Evolutionary conservation across 2,329 filamentous ascomycete species (phyloP).

Genomic region (Parascedosporium putredinis): DNA sequence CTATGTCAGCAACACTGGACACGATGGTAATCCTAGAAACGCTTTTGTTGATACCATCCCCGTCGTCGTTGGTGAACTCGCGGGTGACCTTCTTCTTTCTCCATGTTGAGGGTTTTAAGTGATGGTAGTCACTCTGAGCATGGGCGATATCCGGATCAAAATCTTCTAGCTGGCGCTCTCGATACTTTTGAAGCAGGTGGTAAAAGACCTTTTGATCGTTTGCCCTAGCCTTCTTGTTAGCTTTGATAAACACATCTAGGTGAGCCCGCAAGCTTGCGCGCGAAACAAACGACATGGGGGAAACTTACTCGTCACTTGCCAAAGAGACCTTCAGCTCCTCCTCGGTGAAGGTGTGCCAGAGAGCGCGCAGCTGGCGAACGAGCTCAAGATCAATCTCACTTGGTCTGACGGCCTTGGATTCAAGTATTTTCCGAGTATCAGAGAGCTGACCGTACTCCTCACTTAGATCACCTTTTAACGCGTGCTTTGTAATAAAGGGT

Average conservation of each 20-base stretch:
- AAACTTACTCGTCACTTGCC: slow-evolving; percentile 49
- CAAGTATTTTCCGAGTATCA: slow-evolving; percentile 50
- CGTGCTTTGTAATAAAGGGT: slow-evolving; percentile 75
- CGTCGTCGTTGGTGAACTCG: slow-evolving; percentile 40
- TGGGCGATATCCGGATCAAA: slow-evolving; percentile 73
- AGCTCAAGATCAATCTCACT: slow-evolving; percentile 72
- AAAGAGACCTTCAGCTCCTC: slow-evolving; percentile 61
- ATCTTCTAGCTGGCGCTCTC: slow-evolving; percentile 76
- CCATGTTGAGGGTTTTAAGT: slow-evolving; percentile 50
- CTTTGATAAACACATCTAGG: slow-evolving; percentile 14
- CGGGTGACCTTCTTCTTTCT: slow-evolving; percentile 52
- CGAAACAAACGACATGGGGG: not conserved
- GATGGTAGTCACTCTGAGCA: slow-evolving; percentile 86
- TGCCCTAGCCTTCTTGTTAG: slow-evolving; percentile 36
- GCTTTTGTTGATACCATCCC: slow-evolving; percentile 39
- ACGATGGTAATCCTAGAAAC: slow-evolving; percentile 56
- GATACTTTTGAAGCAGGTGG: slow-evolving; percentile 69
- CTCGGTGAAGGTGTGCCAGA: slow-evolving; percentile 82
- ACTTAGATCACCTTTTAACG: slow-evolving; percentile 59
- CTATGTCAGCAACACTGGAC: slow-evolving; percentile 46
- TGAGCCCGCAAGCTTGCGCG: not conserved
- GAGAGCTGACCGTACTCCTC: slow-evolving; percentile 41
- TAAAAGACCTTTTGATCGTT: slow-evolving; percentile 96
- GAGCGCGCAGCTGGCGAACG: slow-evolving; percentile 72
- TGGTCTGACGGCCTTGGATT: slow-evolving; percentile 45